A percentile compares a stretch with the other conserved stretches of the same genome.
phyloP scores from a whole-genome alignment of 2,329 filamentous ascomycete genomes.

The Penicillium brevicompactum region DNA sequence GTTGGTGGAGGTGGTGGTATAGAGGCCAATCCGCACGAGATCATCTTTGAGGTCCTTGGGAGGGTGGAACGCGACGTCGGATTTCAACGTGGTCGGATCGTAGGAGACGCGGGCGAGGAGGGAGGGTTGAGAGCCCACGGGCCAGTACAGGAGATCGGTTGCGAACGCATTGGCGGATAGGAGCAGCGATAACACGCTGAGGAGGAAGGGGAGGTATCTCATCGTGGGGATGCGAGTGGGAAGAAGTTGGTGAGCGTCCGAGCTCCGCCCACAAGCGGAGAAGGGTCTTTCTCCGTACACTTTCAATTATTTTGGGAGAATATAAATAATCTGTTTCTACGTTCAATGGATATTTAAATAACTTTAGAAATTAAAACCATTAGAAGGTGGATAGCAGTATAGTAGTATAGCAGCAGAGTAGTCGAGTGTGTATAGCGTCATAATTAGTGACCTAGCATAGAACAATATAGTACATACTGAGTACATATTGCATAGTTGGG shows the following conservation, averaged over 20 bases:
- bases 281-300: too few species aligned
- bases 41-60: conserved; percentile 44
- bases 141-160: conserved; percentile 44
- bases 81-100: conserved; percentile 39
- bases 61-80: conserved; percentile 42
- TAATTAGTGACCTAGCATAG: too few species aligned
- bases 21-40: conserved; percentile 58
- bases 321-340: too few species aligned
- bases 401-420: too few species aligned
- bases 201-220: conserved; percentile 19
- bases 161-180: conserved; percentile 24
- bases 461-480: too few species aligned
- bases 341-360: too few species aligned
- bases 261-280: neutral
- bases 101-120: conserved; percentile 46
- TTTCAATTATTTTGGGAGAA: too few species aligned
- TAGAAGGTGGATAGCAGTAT: too few species aligned
- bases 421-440: too few species aligned
- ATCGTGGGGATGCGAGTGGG: conserved; percentile 6
- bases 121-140: conserved; percentile 35
- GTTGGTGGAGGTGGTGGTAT: conserved; percentile 38
- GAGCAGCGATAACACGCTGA: conserved; percentile 16
- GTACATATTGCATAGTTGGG: too few species aligned
- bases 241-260: neutral
- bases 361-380: too few species aligned